Evolutionary conservation across 1,284 basidiomycete genomes (phyloP).

Genomic region (Ustilago tritici): DNA sequence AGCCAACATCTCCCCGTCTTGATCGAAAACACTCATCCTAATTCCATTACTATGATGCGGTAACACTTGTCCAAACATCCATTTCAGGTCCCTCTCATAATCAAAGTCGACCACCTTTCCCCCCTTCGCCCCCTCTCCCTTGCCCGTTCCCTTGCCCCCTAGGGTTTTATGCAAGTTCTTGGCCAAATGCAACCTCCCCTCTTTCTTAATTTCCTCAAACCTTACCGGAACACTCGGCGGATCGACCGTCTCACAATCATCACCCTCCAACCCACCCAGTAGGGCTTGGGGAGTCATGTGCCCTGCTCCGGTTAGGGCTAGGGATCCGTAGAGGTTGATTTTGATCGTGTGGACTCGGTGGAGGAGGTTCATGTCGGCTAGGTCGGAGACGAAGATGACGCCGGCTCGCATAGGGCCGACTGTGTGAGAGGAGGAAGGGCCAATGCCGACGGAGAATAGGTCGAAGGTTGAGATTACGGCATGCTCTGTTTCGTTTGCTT

Average conservation of each 20-base stretch:
- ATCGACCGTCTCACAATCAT: slow-evolving; percentile 78
- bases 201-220: slow-evolving; percentile 78
- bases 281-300: slow-evolving; percentile 95
- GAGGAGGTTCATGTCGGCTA: slow-evolving; percentile 79
- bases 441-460: slow-evolving; percentile 88
- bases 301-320: slow-evolving; percentile 80
- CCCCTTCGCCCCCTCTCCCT: slow-evolving; percentile 7
- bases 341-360: slow-evolving; percentile 83
- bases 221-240: slow-evolving; percentile 78
- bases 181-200: slow-evolving; percentile 78
- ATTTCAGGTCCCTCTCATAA: slow-evolving; percentile 88
- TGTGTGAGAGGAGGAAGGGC: slow-evolving; percentile 73
- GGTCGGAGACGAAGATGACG: slow-evolving; percentile 80
- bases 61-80: slow-evolving; percentile 80
- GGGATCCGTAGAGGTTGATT: slow-evolving; percentile 80
- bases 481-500: slow-evolving; percentile 75
- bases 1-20: slow-evolving; percentile 85
- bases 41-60: slow-evolving; percentile 76
- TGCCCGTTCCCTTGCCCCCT: neutral
- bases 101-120: slow-evolving; percentile 78
- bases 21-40: slow-evolving; percentile 86
- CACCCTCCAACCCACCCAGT: slow-evolving; percentile 87
- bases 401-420: slow-evolving; percentile 89
- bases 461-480: slow-evolving; percentile 83
- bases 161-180: slow-evolving; percentile 68